phyloP scores from a whole-genome alignment of 2,329 filamentous ascomycete species.

The Xylaria sp. region DNA sequence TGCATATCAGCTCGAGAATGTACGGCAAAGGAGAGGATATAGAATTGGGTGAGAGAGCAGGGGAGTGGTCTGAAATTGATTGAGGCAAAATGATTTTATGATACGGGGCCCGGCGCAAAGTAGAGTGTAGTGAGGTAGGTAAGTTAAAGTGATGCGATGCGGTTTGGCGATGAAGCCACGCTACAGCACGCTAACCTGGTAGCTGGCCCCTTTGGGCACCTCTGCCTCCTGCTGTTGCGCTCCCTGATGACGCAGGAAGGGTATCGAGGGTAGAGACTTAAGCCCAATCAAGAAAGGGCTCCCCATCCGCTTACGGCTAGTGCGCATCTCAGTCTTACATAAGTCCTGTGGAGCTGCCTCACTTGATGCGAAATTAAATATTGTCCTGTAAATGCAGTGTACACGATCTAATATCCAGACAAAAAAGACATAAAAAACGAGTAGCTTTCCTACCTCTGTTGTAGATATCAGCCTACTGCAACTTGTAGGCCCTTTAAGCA shows the following conservation, averaged over 20 bases:
- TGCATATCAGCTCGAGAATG: not conserved
- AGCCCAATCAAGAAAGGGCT: not conserved
- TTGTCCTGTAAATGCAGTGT: not conserved
- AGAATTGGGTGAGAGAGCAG: not conserved
- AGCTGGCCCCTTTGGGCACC: not conserved
- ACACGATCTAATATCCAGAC: not conserved
- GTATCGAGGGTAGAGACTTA: not conserved
- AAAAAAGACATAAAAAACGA: not conserved
- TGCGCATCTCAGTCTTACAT: not conserved
- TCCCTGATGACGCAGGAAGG: not conserved
- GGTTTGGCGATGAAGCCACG: constrained; percentile 16
- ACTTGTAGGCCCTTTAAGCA: no score
- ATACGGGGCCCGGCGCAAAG: constrained; percentile 18
- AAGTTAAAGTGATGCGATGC: not conserved
- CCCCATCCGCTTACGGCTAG: not conserved
- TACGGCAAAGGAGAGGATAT: not conserved
- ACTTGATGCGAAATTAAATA: not conserved
- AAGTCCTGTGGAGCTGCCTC: not conserved
- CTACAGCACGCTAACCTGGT: not conserved
- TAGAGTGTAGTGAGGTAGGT: not conserved
- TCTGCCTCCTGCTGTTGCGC: not conserved
- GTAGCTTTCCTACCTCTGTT: not conserved
- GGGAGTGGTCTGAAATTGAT: not conserved
- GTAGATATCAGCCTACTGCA: no score
- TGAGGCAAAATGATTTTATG: not conserved